Evolutionary conservation across 768 basidiomycete genomes (phyloP), one percentile per base, ranked within the genome.

Genomic region (Boletus coccyginus): DNA sequence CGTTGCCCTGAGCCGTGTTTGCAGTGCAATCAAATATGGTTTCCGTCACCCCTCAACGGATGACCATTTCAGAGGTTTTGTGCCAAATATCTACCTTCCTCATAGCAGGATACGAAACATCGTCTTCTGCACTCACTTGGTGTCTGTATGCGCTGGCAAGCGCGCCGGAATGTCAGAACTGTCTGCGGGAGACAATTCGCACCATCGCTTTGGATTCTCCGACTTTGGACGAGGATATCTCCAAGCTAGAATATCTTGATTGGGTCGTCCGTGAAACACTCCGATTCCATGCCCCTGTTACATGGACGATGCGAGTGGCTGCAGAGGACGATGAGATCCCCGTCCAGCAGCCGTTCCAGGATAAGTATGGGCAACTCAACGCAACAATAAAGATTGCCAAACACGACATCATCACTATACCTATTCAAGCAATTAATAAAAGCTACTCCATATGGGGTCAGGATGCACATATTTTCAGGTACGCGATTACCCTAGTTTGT

Each of bases 21-120:
- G 0, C 63, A 87, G 88, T 90, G 52, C 79, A 78, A 48, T 87
- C 86, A 1, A 88, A 86, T 62, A 66, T 81, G 14, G 68, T 74
- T 13, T 68, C 76, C 35, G 68, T 74, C 11, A 68, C 77, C 11
- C 70, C 74, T 1, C 76, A 80, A 56, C 75, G 75, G n/a, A 76
- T 89, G 74, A 76, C 79, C 12, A 75, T 79, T 38, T 69, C 75
- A n/a, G 85, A 89, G 58, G 77, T 82, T 2, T 71, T 84, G 24
- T 83, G 77, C 60, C 87, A 86, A 60, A 86, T 87, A 57, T 78
- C 81, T 12, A 86, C 83, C 0, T 86, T 87, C 65, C 74, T 87
- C 32, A 76, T 81, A 14, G 82, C 84, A 6, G 86, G 87, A 12
- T 81, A 88, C 71, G 86, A 88, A 66, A 85, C 85, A 1, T 80